These are phyloP conservation scores for Podospora tetraspora DNA, from an alignment of 495 filamentous ascomycete genomes.

Conservation along the genomic window DNA sequence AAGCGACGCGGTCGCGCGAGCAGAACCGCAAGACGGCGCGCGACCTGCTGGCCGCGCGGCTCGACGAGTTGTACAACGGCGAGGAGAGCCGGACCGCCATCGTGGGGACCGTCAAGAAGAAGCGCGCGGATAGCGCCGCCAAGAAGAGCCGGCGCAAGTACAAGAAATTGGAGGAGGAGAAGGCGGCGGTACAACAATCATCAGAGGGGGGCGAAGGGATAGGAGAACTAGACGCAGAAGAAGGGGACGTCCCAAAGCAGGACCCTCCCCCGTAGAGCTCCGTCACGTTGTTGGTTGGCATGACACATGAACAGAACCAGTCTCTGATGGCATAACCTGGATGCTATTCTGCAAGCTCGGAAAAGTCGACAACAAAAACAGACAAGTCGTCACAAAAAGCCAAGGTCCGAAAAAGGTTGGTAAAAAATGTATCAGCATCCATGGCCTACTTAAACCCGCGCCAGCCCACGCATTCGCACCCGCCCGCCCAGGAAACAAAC, in stretches of 20 bases:
- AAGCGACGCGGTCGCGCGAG: slow-evolving; percentile 77
- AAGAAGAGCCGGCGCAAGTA: slow-evolving; percentile 50
- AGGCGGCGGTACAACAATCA: not conserved
- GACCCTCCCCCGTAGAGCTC: not conserved
- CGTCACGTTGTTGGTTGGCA: not conserved
- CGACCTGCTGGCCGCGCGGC: slow-evolving; percentile 63
- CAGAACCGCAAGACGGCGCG: slow-evolving; percentile 90
- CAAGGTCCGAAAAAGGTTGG: slow-evolving; percentile 17
- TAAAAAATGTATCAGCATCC: slow-evolving; percentile 44
- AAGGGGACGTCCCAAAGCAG: not conserved
- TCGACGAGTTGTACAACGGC: slow-evolving; percentile 61
- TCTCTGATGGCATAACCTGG: not conserved
- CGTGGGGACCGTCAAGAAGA: slow-evolving; percentile 39
- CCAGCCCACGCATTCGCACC: slow-evolving; percentile 32
- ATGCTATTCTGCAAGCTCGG: not conserved
- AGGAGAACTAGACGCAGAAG: not conserved
- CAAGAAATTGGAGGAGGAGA: slow-evolving; percentile 30
- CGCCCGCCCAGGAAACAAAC: slow-evolving; percentile 39
- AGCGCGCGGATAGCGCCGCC: slow-evolving; percentile 43
- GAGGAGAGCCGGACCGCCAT: slow-evolving; percentile 40
- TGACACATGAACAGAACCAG: slow-evolving; percentile 6
- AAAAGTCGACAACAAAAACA: slow-evolving; percentile 14
- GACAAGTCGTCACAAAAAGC: slow-evolving; percentile 19
- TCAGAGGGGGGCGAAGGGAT: not conserved
- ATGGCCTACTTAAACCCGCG: slow-evolving; percentile 42